These are phyloP conservation scores for Asparagopsis taxiformis DNA, from an alignment of 31 red algal species.

Conservation along the genomic window DNA sequence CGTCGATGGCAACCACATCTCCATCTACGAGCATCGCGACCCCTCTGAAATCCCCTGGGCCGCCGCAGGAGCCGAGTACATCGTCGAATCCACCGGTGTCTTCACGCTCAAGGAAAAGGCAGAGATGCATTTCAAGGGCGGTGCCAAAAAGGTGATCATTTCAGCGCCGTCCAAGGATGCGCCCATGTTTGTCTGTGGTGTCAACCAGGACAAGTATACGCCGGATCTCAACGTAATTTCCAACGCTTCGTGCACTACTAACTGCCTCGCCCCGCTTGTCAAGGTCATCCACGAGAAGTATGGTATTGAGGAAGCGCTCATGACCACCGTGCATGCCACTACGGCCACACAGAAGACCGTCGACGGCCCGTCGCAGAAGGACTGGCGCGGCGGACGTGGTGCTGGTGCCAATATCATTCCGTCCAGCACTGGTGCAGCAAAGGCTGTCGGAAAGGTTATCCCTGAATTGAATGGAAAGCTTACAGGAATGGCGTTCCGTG, in stretches of 20 bases:
- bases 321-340: slow-evolving; percentile 99
- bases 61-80: slow-evolving; percentile 89
- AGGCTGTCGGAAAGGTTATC: slow-evolving; percentile 99
- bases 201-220: slow-evolving; percentile 98
- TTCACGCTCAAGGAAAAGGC: slow-evolving; percentile 99
- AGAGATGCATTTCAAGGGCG: slow-evolving; percentile 85
- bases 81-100: slow-evolving; percentile 99
- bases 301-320: slow-evolving; percentile 95
- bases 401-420: slow-evolving; percentile 98
- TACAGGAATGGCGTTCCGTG: slow-evolving; percentile 99
- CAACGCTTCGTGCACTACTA: slow-evolving; percentile 99
- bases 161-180: slow-evolving; percentile 99
- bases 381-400: slow-evolving; percentile 99
- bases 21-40: slow-evolving; percentile 83
- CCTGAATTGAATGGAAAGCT: slow-evolving; percentile 99
- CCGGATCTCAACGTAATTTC: slow-evolving; percentile 93
- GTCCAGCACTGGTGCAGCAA: slow-evolving; percentile 97
- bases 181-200: slow-evolving; percentile 99
- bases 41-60: slow-evolving; percentile 98
- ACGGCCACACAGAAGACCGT: slow-evolving; percentile 99
- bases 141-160: slow-evolving; percentile 99
- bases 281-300: slow-evolving; percentile 99
- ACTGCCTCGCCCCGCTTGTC: slow-evolving; percentile 97
- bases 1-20: slow-evolving; percentile 87
- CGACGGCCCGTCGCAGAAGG: slow-evolving; percentile 96